Conservation (phyloP, 73 alveolate species). For the Paramecium sexaurelia region DNA sequence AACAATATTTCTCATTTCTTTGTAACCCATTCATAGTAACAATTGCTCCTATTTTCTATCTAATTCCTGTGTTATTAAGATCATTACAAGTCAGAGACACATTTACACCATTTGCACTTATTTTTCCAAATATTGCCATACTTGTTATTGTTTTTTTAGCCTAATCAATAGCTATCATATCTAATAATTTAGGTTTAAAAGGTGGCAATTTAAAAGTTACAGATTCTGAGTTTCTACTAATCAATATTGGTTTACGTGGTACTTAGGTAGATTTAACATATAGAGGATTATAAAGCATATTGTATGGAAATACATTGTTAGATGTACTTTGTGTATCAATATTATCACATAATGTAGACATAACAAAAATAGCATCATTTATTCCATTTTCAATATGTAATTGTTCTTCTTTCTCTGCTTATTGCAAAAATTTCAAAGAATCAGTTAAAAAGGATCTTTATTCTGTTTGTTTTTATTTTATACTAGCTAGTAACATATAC, state of each 20-base stretch:
- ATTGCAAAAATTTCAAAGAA: conserved; percentile 71
- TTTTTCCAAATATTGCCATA: conserved; percentile 83
- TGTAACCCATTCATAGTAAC: conserved; percentile 85
- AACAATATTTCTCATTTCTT: conserved; percentile 93
- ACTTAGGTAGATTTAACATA: conserved; percentile 72
- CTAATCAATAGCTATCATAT: conserved; percentile 71
- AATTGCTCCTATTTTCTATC: conserved; percentile 73
- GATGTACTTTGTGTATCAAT: conserved; percentile 53
- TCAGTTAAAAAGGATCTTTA: conserved; percentile 71
- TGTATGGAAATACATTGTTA: conserved; percentile 75
- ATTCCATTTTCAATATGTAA: conserved; percentile 59
- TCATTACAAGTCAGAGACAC: conserved; percentile 62
- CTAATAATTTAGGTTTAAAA: conserved; percentile 70
- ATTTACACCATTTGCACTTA: conserved; percentile 83
- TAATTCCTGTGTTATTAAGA: conserved; percentile 79
- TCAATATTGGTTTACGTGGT: conserved; percentile 81
- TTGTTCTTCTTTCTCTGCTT: conserved; percentile 75
- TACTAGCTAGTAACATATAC: conserved; percentile 75
- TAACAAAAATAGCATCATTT: conserved; percentile 76
- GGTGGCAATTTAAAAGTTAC: conserved; percentile 79
- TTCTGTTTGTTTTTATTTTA: conserved; percentile 74
- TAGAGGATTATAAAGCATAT: conserved; percentile 65
- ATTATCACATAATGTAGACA: conserved; percentile 72
- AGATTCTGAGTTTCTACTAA: conserved; percentile 76
- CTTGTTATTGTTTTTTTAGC: conserved; percentile 74